These are phyloP conservation scores for Wolfiporia cocos DNA, from an alignment of 1,284 basidiomycete genomes.

Conservation along the genomic window DNA sequence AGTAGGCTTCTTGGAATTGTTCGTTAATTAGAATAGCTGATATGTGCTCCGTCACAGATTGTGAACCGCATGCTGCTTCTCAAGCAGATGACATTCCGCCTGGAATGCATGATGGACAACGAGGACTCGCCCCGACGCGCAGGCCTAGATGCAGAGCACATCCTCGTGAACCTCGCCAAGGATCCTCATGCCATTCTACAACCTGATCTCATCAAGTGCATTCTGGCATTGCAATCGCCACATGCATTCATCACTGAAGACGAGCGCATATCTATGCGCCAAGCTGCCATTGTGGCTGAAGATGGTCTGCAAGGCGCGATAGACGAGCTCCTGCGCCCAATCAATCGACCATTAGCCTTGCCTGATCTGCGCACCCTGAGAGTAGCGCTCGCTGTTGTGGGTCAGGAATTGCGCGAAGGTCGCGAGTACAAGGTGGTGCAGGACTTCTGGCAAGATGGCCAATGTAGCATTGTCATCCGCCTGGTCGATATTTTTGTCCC, in stretches of 20 bases:
- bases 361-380: slow-evolving; percentile 51
- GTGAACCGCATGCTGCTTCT: slow-evolving; percentile 59
- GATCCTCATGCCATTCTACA: slow-evolving; percentile 57
- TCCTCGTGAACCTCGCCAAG: slow-evolving; percentile 53
- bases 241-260: slow-evolving; percentile 55
- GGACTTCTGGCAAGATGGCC: slow-evolving; percentile 51
- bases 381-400: slow-evolving; percentile 52
- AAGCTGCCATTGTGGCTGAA: slow-evolving; percentile 55
- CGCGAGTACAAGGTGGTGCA: slow-evolving; percentile 51
- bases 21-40: not conserved
- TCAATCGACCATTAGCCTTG: slow-evolving; percentile 43
- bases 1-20: slow-evolving; percentile 10
- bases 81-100: slow-evolving; percentile 55
- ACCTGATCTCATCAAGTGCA: slow-evolving; percentile 47
- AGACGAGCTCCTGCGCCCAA: slow-evolving; percentile 47
- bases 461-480: slow-evolving; percentile 47
- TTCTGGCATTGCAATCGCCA: slow-evolving; percentile 46
- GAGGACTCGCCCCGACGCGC: slow-evolving; percentile 54
- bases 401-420: slow-evolving; percentile 42
- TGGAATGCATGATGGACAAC: slow-evolving; percentile 61
- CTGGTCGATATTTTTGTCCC: slow-evolving; percentile 46
- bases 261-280: slow-evolving; percentile 49
- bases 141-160: slow-evolving; percentile 59
- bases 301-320: slow-evolving; percentile 60
- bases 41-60: slow-evolving; percentile 36